Conservation (phyloP, 2,329 filamentous ascomycete genomes). For the Fusarium coicis region DNA sequence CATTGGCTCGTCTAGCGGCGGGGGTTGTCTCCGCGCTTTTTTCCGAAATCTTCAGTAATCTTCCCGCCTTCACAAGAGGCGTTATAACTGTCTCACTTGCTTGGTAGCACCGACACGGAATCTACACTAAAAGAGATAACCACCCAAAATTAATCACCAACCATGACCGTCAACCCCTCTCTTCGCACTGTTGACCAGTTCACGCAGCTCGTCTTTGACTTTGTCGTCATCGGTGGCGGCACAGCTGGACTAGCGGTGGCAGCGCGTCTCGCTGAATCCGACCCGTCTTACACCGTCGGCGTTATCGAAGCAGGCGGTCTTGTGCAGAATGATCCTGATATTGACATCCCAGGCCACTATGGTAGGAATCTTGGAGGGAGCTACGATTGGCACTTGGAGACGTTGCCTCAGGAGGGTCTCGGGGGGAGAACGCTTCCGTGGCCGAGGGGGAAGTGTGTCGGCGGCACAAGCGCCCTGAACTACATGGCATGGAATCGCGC, state of each 20-base stretch:
- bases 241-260: slow-evolving; percentile 65
- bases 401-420: slow-evolving; percentile 51
- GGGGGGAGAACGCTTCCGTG: slow-evolving; percentile 54
- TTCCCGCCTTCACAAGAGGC: neutral
- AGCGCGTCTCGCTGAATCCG: slow-evolving; percentile 57
- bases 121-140: neutral
- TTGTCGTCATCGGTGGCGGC: slow-evolving; percentile 63
- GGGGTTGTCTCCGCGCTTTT: neutral
- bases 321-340: slow-evolving; percentile 44
- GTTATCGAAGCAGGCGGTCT: slow-evolving; percentile 48
- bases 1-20: neutral
- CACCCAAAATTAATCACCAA: neutral
- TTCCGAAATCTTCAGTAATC: neutral
- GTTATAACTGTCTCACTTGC: slow-evolving; percentile 9
- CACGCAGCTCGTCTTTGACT: slow-evolving; percentile 43
- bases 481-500: slow-evolving; percentile 66
- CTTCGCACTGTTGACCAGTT: slow-evolving; percentile 38
- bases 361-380: slow-evolving; percentile 50
- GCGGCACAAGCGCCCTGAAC: slow-evolving; percentile 71
- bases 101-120: neutral
- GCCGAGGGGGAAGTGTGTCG: slow-evolving; percentile 63
- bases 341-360: slow-evolving; percentile 54
- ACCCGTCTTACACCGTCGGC: slow-evolving; percentile 43
- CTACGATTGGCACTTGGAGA: slow-evolving; percentile 56
- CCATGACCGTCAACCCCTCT: slow-evolving; percentile 13